Evolutionary conservation across 2,329 filamentous ascomycete species (phyloP), one percentile per base, ranked within the genome.

Genomic region (Aureobasidium sp.): DNA sequence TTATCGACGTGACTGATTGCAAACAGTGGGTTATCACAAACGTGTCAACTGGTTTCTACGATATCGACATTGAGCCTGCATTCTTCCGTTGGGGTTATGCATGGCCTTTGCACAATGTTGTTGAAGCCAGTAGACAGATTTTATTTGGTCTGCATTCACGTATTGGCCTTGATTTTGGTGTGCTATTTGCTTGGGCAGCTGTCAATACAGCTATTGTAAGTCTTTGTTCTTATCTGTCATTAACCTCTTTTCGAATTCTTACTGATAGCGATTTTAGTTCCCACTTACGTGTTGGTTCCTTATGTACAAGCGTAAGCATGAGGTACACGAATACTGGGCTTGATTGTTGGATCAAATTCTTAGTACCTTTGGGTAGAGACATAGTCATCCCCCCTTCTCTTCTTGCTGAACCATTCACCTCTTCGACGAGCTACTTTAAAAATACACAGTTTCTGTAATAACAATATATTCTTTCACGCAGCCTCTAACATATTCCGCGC

Each of bases 51-150:
- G 74, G 78, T 0, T 86, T 88, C 67, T 84, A 87, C 69, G 73
- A 81, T 4, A 74, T 87, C 47, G 82, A 84, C 29, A 73, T 88
- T 27, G 79, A 82, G 1, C 81, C 83, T 0, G 74, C 71, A 0
- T 87, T 88, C 67, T 88, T 84, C 69, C 69, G 72, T 2, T 88
- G 83, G 82, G 84, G 83, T 0, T 85, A 85, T 68, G 84, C 80
- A 0, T 85, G 84, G 82, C 85, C 85, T 9, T 71, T 88, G 61
- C 82, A 87, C 70, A 80, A 83, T 43, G 76, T 87, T 41, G 84
- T 87, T 34, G 78, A 85, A 68, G 85, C 77, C 0, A 79, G 80
- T 29, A 76, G 84, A 4, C 81, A 81, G n/a, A 80, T 87, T 34
- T 65, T 87, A 13, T 87, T 88, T 65, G 84, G 82, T 61, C 72